Evolutionary conservation across 2,329 filamentous ascomycete genomes (phyloP), one percentile per base, ranked within the genome.

Genomic region (Pseudogymnoascus verrucosus): DNA sequence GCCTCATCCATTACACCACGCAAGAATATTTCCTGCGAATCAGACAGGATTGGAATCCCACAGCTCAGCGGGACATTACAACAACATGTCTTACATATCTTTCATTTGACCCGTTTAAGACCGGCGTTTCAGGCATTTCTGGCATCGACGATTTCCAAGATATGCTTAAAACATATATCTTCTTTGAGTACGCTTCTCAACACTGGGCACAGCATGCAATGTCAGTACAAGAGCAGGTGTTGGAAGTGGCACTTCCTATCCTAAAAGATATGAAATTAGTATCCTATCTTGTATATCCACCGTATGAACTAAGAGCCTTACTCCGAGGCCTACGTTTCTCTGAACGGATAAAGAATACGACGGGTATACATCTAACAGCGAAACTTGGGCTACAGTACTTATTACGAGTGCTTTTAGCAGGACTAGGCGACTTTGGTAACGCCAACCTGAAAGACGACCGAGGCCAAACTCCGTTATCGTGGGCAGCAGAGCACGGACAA

Each of bases 1-100:
- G 69, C 12, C 59, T 73, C 4, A 65, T 70, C 5, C 71, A 72
- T 64, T 68, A 65, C 51, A 70, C 71, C 1, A 59, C 67, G 2
- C 69, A 73, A 40, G 70, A 73, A 61, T 73, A 69, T 57, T 65
- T 73, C 40, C n/a, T 54, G 3, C 12, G 4, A 31, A 23, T 26
- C 4, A 23, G 47, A 31, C 12, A 54, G 28, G n/a, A 54, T 31
- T 54, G 21, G 28, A 26, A 26, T 26, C 47, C 47, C 19, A 54
- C 21, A 14, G 47, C 47, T 26, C 47, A 54, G 8, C 2, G 4
- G 12, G 28, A 26, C 19, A 54, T 54, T 16, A n/a, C 19, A 31
- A 23, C 21, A 54, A 31, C 47, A 26, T 54, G 47, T 11, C 21
- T 54, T 26, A 23, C 21, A 1, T 54, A 54, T 26, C 10, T 54